Base-by-base conservation (phyloP, 2,329 filamentous ascomycete genomes). In the Xylariaceae sp. region DNA sequence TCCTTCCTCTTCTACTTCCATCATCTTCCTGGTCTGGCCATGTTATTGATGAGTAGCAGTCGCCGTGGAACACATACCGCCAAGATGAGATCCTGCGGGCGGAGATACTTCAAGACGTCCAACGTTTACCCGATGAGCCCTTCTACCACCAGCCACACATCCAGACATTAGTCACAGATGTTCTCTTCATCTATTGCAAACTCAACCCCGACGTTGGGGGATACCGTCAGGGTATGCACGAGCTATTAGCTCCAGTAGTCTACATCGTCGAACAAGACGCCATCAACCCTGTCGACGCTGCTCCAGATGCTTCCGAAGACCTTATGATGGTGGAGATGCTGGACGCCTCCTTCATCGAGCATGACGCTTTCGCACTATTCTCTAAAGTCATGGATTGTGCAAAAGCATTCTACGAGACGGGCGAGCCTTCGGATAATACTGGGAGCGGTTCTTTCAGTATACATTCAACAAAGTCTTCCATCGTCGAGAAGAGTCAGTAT, bases 161-260 rank as follows among this genome's bases (percentile, higher is more conserved):
- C 1, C 95, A 98, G 73, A 82, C 81, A 37, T 90, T 91, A 74
- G 87, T 99, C 67, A 77, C 96, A 28, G 91, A 99, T 70, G 87
- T 97, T 28, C 80, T 99, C 29, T 99, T 98, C 74, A 84, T 99
- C 64, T 98, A 93, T 76, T 95, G 92, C 77, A 98, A 96, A 74
- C 83, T 96, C 50, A 91, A 98, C 69, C 91, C 91, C 1, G 87
- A 89, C 65, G 82, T 92, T 51, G 92, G 92, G 14, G 92, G 86
- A 16, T 99, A 99, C 72, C 87, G 95, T n/a, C 95, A 99, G 76
- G 95, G 95, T 9, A 99, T 99, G 94, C 95, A 99, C 72, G 95
- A 99, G 75, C 79, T 99, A 39, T 80, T 98, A 12, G 95, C 95
- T 0, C 93, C 95, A 0, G 87, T 99, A 33, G 78, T 97, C 6